Percentiles rank a stretch among this genome's conserved stretches.
Evolutionary conservation across 192 early-diverging fungal species (phyloP).

Genomic region (Spinellus fusiger): DNA sequence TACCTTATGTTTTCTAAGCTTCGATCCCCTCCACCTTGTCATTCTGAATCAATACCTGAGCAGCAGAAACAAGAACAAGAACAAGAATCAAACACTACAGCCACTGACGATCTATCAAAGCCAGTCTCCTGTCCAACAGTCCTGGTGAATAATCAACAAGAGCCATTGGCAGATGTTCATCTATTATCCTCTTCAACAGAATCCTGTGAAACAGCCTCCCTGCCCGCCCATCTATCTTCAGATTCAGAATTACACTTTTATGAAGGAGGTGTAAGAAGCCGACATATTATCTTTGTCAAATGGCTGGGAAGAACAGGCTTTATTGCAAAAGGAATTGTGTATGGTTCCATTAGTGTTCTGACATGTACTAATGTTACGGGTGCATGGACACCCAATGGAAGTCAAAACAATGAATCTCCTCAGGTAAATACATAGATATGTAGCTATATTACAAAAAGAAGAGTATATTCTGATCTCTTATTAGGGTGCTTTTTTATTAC

Average conservation of each 20-base stretch:
- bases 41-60: too few species aligned
- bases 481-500: constrained; percentile 40
- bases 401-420: constrained; percentile 32
- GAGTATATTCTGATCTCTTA: background rate
- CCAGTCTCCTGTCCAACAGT: too few species aligned
- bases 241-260: background rate
- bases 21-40: too few species aligned
- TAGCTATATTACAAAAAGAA: background rate
- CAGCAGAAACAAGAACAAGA: too few species aligned
- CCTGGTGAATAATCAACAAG: too few species aligned
- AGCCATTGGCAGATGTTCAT: too few species aligned
- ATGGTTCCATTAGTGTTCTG: constrained; percentile 38
- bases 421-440: too few species aligned
- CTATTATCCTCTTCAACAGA: background rate
- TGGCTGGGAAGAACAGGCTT: constrained; percentile 38
- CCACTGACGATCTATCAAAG: background rate
- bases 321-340: constrained; percentile 40
- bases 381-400: constrained; percentile 23
- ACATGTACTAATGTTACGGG: constrained; percentile 32
- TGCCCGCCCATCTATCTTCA: background rate
- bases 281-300: background rate
- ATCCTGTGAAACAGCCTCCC: background rate
- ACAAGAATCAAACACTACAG: too few species aligned
- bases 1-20: too few species aligned
- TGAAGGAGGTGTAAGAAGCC: constrained; percentile 9